Percentiles rank a stretch among this genome's conserved stretches.
Conservation (phyloP, 129 eudicot species). For the Gnaphalium uliginosum region DNA sequence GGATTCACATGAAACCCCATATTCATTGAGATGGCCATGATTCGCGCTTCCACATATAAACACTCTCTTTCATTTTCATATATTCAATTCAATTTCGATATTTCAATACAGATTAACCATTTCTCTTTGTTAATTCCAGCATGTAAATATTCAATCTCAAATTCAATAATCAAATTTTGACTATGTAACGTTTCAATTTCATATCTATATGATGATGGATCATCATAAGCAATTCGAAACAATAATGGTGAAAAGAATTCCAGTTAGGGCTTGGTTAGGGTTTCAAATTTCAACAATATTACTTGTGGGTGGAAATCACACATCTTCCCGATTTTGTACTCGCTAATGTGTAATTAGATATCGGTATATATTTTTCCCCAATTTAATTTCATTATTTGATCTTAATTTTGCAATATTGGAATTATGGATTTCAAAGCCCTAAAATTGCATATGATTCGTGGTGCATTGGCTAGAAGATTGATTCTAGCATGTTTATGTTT, state of each 20-base stretch:
- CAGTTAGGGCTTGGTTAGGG: constrained; percentile 78
- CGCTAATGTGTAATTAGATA: constrained; percentile 47
- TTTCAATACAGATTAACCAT: too few relatives aligned
- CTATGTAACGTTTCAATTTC: not conserved
- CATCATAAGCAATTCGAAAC: constrained; percentile 38
- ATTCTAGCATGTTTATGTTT: constrained; percentile 45
- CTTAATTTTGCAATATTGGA: not conserved
- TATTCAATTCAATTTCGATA: too few relatives aligned
- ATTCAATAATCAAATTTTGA: not conserved
- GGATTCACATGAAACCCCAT: too few relatives aligned
- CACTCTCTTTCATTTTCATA: not conserved
- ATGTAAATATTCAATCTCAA: not conserved
- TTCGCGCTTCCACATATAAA: too few relatives aligned
- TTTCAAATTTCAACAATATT: constrained; percentile 68
- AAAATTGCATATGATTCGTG: constrained; percentile 70
- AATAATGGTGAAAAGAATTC: constrained; percentile 51
- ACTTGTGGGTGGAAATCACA: constrained; percentile 99
- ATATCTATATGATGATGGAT: constrained; percentile 31
- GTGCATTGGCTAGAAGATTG: constrained; percentile 64
- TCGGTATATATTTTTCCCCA: not conserved
- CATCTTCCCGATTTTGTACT: constrained; percentile 98
- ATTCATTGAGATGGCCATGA: too few relatives aligned
- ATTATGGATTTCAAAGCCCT: constrained; percentile 58
- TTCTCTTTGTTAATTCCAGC: too few relatives aligned
- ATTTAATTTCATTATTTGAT: not conserved